Evolutionary conservation across 768 basidiomycete genomes (phyloP), one percentile per base, ranked within the genome.

Genomic region (Boletus sp.): DNA sequence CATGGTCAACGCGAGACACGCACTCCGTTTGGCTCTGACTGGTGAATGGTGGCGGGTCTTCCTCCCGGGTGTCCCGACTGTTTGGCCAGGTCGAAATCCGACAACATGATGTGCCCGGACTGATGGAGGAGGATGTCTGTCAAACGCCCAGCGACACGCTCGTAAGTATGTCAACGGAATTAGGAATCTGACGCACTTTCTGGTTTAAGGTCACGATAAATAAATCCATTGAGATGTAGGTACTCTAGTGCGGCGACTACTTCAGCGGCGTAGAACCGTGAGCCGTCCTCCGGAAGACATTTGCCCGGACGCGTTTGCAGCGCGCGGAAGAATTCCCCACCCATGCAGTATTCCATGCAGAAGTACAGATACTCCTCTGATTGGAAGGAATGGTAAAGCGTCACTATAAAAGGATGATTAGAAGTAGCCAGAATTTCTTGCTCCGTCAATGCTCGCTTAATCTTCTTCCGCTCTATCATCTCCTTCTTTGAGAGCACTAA

Each of bases 381-480:
- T 74, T 99, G 97, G 78, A 99, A 99, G 4, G 96, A 98, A 74
- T 99, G 97, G 74, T 98, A 90, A 35, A 99, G 84, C 25, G 97
- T 98, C 65, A 99, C 96, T 74, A 99, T 99, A 80, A 99, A 99
- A 1, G 97, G 97, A 70, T 98, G 97, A 67, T 99, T 99, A 32
- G 97, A 92, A 23, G 95, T 96, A 9, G 96, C 96, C 40, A 99
- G 82, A 62, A 99, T 99, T 73, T 98, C 97, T 76, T 98, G 97
- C 74, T 99, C 97, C 5, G 97, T 98, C 66, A 99, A 71, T 9
- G 96, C 97, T 57, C 97, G 85, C 73, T 99, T 99, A 77, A 99
- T 96, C 80, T 99, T 99, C 78, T 96, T 97, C 64, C 97, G 85
- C 76, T 96, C 93, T 72, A 99, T 95, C 96, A 99, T 98, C 79